These are phyloP conservation scores for Irpex rosettiformis DNA, from an alignment of 1,284 basidiomycete species.

Conservation along the genomic window DNA sequence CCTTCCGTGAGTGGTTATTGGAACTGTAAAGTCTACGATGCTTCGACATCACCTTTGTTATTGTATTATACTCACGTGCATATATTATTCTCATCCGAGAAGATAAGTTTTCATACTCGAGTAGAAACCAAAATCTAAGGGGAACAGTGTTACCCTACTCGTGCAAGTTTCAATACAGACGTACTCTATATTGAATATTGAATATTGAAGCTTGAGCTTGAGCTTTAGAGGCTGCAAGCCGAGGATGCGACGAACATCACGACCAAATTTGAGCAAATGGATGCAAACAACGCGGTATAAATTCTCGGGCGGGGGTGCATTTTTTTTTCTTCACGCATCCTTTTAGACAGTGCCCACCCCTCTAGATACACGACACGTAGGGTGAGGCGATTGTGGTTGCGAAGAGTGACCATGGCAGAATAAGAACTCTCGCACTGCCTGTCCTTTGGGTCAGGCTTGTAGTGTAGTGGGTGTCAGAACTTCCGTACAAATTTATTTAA, in stretches of 20 bases:
- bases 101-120: background rate
- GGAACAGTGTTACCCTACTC: no score
- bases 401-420: slow-evolving; percentile 11
- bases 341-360: slow-evolving; percentile 15
- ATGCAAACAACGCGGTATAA: slow-evolving; percentile 16
- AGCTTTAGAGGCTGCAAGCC: no score
- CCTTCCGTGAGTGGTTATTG: slow-evolving; percentile 50
- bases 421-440: slow-evolving; percentile 13
- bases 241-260: no score
- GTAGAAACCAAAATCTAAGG: no score
- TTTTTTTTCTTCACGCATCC: slow-evolving; percentile 15
- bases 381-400: slow-evolving; percentile 15
- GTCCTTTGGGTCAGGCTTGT: slow-evolving; percentile 4
- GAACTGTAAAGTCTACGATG: slow-evolving; percentile 24
- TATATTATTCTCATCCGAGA: background rate
- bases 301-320: background rate
- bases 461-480: slow-evolving; percentile 15
- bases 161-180: no score
- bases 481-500: slow-evolving; percentile 10
- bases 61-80: background rate
- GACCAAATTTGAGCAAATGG: slow-evolving; percentile 8
- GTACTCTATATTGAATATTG: no score
- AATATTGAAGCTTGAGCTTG: no score
- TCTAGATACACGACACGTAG: slow-evolving; percentile 2
- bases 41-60: slow-evolving; percentile 20